These are phyloP conservation scores for Candida smagusa DNA, from an alignment of 1,139 yeast species.

Conservation along the genomic window DNA sequence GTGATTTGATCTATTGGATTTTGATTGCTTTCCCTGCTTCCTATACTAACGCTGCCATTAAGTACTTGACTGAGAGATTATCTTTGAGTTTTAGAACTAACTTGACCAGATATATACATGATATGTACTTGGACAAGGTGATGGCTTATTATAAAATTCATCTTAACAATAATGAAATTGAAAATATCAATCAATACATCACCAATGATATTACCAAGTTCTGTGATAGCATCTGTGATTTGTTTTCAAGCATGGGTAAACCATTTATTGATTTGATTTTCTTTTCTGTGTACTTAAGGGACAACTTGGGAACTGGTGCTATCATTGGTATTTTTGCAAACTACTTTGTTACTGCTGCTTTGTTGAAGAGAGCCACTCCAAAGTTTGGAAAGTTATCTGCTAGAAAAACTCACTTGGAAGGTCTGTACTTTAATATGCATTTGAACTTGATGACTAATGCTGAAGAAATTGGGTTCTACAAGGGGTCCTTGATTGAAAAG, in stretches of 20 bases:
- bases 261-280: conserved; percentile 87
- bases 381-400: conserved; percentile 81
- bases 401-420: conserved; percentile 74
- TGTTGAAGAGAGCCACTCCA: conserved; percentile 74
- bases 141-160: conserved; percentile 79
- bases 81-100: conserved; percentile 84
- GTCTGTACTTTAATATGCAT: conserved; percentile 85
- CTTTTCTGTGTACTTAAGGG: conserved; percentile 80
- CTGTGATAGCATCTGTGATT: conserved; percentile 77
- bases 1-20: conserved; percentile 84
- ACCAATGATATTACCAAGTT: conserved; percentile 83
- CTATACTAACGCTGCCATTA: conserved; percentile 88
- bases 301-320: conserved; percentile 83
- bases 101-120: conserved; percentile 83
- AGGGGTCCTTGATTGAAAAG: conserved; percentile 84
- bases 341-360: conserved; percentile 75
- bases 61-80: conserved; percentile 71
- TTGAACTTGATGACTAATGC: conserved; percentile 81
- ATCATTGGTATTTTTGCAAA: conserved; percentile 77
- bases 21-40: conserved; percentile 91
- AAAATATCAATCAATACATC: conserved; percentile 70
- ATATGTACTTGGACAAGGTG: conserved; percentile 76
- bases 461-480: conserved; percentile 92
- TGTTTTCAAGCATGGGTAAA: conserved; percentile 87
- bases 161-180: conserved; percentile 41